Evolutionary conservation across 208 protist genomes (phyloP).

Genomic region (Borovskyia barvae): DNA sequence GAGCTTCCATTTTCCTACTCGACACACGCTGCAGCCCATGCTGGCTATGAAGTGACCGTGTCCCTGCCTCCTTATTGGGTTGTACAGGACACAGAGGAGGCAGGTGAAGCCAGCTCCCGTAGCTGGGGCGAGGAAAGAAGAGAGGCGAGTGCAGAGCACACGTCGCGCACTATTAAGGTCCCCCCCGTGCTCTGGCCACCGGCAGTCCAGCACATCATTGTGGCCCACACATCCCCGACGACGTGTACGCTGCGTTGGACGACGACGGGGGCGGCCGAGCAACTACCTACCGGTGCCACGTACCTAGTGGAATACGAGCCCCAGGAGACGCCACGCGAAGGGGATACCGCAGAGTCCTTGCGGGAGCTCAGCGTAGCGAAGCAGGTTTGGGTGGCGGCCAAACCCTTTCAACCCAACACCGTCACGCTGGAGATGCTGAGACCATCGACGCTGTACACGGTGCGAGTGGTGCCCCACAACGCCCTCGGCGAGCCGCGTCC

Average conservation of each 20-base stretch:
- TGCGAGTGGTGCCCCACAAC: constrained; percentile 11
- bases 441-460: constrained; percentile 9
- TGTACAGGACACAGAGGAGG: background rate
- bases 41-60: constrained; percentile 8
- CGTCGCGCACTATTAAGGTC: background rate
- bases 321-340: background rate
- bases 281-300: background rate
- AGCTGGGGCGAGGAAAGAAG: background rate
- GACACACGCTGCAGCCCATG: constrained; percentile 1
- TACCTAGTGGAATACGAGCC: background rate
- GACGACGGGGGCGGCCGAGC: constrained; percentile 1
- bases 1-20: constrained; percentile 1
- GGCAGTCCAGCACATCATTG: background rate
- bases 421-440: background rate
- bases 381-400: background rate
- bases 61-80: background rate
- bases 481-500: constrained; percentile 6
- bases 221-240: background rate
- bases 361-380: too few species aligned
- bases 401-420: background rate
- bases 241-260: background rate
- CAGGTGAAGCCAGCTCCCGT: too few species aligned
- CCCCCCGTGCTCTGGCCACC: constrained; percentile 1
- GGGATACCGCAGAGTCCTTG: background rate
- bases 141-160: background rate